phyloP scores from a whole-genome alignment of 768 basidiomycete genomes.

The Neoboletus magnificus region DNA sequence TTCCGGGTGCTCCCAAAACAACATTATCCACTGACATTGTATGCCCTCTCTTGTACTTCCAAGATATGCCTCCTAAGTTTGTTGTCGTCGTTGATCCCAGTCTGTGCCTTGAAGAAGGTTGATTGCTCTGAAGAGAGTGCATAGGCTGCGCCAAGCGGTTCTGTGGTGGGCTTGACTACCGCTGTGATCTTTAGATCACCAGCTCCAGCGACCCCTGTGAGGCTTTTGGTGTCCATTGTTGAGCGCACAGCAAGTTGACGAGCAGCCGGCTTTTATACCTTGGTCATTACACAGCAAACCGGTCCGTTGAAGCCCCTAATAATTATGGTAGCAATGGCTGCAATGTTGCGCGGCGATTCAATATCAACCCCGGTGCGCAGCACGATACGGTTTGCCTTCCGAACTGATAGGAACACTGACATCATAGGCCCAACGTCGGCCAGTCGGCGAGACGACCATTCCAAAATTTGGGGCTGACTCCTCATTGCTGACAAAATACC shows the following conservation, averaged over 20 bases:
- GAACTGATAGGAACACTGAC: too few species aligned
- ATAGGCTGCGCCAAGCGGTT: not conserved
- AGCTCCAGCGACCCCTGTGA: not conserved
- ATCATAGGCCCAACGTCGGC: too few species aligned
- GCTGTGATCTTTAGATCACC: constrained; percentile 7
- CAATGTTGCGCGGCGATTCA: too few species aligned
- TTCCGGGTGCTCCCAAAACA: not conserved
- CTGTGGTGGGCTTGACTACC: not conserved
- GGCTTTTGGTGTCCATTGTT: too few species aligned
- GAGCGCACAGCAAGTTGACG: not conserved
- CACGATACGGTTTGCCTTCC: not conserved
- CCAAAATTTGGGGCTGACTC: too few species aligned
- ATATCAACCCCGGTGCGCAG: too few species aligned
- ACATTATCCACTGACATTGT: not conserved
- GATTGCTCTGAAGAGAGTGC: constrained; percentile 3
- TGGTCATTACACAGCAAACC: not conserved
- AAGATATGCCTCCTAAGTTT: constrained; percentile 30
- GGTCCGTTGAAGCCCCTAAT: not conserved
- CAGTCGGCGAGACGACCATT: too few species aligned
- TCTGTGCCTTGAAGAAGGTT: constrained; percentile 15
- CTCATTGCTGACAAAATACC: not conserved
- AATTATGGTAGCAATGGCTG: too few species aligned
- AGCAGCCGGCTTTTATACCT: not conserved
- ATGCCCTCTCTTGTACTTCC: constrained; percentile 16
- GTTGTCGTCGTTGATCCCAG: constrained; percentile 27